Percentiles rank a stretch among this genome's conserved stretches.
Conservation (phyloP, 768 basidiomycete species). For the Lanmaoa rubissima region DNA sequence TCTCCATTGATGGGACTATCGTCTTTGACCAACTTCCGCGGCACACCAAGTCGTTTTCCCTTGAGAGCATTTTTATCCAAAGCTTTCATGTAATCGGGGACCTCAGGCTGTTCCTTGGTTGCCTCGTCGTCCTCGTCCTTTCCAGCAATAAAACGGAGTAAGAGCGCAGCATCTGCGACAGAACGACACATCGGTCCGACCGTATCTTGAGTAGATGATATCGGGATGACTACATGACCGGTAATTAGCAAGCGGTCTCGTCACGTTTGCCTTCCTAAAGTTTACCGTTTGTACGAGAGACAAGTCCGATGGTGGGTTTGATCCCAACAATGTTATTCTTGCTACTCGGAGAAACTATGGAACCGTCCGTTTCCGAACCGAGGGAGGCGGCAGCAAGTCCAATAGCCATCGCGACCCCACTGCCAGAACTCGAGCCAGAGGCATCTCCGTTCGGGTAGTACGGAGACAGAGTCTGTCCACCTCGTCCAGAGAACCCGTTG, state of each 20-base stretch:
- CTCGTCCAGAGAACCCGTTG: slow-evolving; percentile 45
- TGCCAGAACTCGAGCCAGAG: slow-evolving; percentile 44
- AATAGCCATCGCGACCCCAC: slow-evolving; percentile 40
- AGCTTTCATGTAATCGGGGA: slow-evolving; percentile 58
- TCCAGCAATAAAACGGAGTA: slow-evolving; percentile 54
- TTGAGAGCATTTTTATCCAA: slow-evolving; percentile 45
- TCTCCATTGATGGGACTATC: slow-evolving; percentile 29
- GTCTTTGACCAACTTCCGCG: slow-evolving; percentile 34
- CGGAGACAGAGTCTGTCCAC: slow-evolving; percentile 43
- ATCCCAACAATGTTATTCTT: slow-evolving; percentile 43
- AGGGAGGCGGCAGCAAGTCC: slow-evolving; percentile 44
- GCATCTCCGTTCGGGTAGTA: slow-evolving; percentile 43
- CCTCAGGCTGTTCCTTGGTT: slow-evolving; percentile 48
- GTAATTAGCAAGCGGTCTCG: neutral
- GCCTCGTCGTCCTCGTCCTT: slow-evolving; percentile 51
- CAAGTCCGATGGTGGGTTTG: slow-evolving; percentile 41
- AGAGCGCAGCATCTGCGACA: slow-evolving; percentile 52
- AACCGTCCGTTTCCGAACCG: slow-evolving; percentile 51
- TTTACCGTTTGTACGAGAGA: slow-evolving; percentile 38
- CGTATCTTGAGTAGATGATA: slow-evolving; percentile 57
- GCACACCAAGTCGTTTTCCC: slow-evolving; percentile 56
- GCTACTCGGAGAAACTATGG: slow-evolving; percentile 43
- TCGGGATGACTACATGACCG: slow-evolving; percentile 46
- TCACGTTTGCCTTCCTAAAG: neutral
- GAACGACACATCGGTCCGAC: slow-evolving; percentile 57